A percentile compares a stretch with the other conserved stretches of the same genome.
Evolutionary conservation across 495 filamentous ascomycete species (phyloP).

Genomic region (Astrothelium subdiscretum): DNA sequence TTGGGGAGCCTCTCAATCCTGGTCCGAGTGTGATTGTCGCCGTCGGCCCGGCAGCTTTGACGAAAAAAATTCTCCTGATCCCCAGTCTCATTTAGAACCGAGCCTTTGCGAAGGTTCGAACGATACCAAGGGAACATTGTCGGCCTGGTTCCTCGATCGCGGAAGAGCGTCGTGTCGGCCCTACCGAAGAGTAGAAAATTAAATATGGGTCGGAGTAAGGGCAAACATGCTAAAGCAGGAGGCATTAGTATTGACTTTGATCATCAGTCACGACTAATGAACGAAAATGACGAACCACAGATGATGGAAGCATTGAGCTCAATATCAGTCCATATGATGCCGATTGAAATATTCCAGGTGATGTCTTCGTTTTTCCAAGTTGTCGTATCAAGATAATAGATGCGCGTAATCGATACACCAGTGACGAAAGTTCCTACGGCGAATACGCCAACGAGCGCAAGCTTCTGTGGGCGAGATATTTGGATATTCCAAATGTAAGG

Average conservation of each 20-base stretch:
- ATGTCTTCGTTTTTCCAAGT: background rate
- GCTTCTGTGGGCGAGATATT: background rate
- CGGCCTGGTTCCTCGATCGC: background rate
- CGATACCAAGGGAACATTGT: background rate
- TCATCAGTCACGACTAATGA: background rate
- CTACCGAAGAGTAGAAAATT: background rate
- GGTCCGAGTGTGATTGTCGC: background rate
- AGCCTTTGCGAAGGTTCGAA: background rate
- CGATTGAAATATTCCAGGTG: background rate
- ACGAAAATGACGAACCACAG: background rate
- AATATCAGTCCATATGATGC: background rate
- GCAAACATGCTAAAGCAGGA: background rate
- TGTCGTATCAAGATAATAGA: background rate
- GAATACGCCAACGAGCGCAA: conserved; percentile 3
- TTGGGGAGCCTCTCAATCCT: background rate
- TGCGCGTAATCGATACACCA: background rate
- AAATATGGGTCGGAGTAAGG: background rate
- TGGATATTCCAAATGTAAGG: conserved; percentile 7
- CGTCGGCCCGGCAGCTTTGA: background rate
- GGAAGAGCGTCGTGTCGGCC: background rate
- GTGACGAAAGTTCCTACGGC: conserved; percentile 1
- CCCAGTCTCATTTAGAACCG: background rate
- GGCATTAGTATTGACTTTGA: background rate
- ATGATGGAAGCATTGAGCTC: conserved; percentile 1
- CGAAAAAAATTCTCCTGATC: background rate